Evolutionary conservation across 225 moss, liverwort and hornwort genomes (phyloP), one percentile per base, ranked within the genome.

Genomic region (Thuidium tamariscinum): DNA sequence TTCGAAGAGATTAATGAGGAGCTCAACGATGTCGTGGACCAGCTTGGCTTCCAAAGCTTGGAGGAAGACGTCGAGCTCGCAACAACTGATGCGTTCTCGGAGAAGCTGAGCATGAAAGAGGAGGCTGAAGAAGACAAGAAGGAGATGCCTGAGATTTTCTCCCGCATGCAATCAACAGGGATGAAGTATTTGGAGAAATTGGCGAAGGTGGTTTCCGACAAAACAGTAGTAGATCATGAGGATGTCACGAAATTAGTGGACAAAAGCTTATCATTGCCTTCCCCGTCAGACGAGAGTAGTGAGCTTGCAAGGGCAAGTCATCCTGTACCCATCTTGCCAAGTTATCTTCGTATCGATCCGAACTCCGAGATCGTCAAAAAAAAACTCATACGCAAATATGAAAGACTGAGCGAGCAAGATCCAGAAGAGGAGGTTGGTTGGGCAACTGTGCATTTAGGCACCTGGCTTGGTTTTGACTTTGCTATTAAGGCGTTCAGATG

Each of bases 401-500:
- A 2, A 42, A 27, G 54, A 71, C 3, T 0, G 1, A 80, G 86
- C 11, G 2, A n/a, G 10, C 41, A 7, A 12, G 89, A 84, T 87
- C 65, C 11, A 3, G 1, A 9, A 15, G 4, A 80, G 5, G n/a
- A 75, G 22, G 62, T 22, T 60, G 88, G 88, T 71, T 88, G 88
- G 83, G 87, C n/a, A 7, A 0, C 3, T 32, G 90, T 90, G 42
- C 4, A 12, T n/a, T 19, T 15, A 3, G 90, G 76, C 16, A 63
- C 54, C 57, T 90, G 85, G 87, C 85, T 85, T 36, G n/a, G 49
- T 57, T 85, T 41, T 29, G 8, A 76, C 1, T 77, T 81, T 37
- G 90, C 90, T 37, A 49, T 87, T 16, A 88, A 88, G 77, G 81
- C 44, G 51, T 84, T 90, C 87, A 11, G 85, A 5, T 76, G 67